Evolutionary conservation across 176 grass and related monocot species (phyloP), one percentile per base, ranked within the genome.

Genomic region (Eleusine indica): DNA sequence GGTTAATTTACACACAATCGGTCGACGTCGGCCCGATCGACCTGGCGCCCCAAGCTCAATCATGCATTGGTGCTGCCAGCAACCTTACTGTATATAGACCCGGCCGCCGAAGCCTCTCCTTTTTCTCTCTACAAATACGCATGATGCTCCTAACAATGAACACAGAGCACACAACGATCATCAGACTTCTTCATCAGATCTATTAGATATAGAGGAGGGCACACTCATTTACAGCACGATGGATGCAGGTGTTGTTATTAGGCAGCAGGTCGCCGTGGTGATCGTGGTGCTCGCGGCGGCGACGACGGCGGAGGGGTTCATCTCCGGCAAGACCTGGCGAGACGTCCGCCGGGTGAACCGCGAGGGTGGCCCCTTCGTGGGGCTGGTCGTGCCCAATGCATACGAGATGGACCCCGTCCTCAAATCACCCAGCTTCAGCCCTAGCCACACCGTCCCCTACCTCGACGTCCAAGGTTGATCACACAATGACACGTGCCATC

Each of bases 361-460:
- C 4, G 7, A 49, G 4, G 89, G 84, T 30, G 63, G 6, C 0
- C 89, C 94, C 1, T 97, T 85, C 81, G 22, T 94, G 40, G 94
- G 94, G 5, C 75, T 97, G 7, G 82, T 97, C 16, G 91, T 97
- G 49, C 94, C 94, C 44, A 97, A 97, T 77, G 52, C 91, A 15
- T 94, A 84, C 57, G 94, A 97, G 79, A 91, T 97, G 91, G 79
- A 41, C 15, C 91, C 94, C 19, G 82, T 97, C 10, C 84, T 97
- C 35, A 75, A 82, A 16, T 91, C 89, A 0, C 56, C 73, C 2
- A 79, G 28, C 74, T 94, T 91, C 66, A 73, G 65, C 4, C 29
- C 46, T 2, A 84, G 58, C 77, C 12, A 47, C 0, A 40, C 30
- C 53, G 9, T 91, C 14, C 84, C 91, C 49, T 81, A 86, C 84